These are phyloP conservation scores for Protoeuglena noctilucae DNA, from an alignment of 139 green algal genomes.

Conservation along the genomic window DNA sequence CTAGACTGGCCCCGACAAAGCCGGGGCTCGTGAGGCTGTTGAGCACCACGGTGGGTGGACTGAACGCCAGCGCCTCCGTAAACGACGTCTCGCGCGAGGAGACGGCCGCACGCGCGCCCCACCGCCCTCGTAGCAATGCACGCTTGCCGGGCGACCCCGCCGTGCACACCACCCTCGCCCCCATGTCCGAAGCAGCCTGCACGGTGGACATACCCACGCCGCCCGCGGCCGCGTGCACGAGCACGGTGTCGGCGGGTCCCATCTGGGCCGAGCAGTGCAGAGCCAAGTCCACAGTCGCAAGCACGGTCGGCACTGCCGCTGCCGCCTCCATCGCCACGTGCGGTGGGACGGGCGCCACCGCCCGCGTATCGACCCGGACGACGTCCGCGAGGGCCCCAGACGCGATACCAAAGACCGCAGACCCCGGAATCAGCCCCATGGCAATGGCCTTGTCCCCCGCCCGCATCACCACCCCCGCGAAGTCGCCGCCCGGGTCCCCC, in stretches of 20 bases:
- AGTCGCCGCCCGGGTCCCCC: conserved; percentile 56
- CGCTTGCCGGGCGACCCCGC: conserved; percentile 54
- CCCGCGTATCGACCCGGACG: conserved; percentile 12
- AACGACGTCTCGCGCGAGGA: conserved; percentile 45
- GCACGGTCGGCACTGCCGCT: conserved; percentile 7
- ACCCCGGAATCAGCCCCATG: conserved; percentile 19
- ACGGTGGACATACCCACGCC: conserved; percentile 52
- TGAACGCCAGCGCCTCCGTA: conserved; percentile 22
- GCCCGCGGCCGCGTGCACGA: conserved; percentile 40
- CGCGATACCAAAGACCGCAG: conserved; percentile 62
- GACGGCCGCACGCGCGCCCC: conserved; percentile 21
- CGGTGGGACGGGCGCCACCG: background rate
- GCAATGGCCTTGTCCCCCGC: conserved; percentile 9
- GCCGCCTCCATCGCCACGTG: conserved; percentile 3
- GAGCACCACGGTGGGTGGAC: conserved; percentile 8
- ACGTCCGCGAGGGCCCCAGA: conserved; percentile 46
- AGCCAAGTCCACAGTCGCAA: conserved; percentile 7
- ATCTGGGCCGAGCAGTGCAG: conserved; percentile 11
- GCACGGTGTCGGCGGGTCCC: conserved; percentile 14
- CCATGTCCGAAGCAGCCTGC: conserved; percentile 24
- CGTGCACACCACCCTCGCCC: conserved; percentile 32
- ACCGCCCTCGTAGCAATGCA: conserved; percentile 28
- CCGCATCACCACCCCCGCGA: conserved; percentile 52
- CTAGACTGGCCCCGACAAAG: conserved; percentile 62
- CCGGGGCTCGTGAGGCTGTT: conserved; percentile 55